Conservation (phyloP, 805 yeast genomes). For the Myxozyma nipponensis region DNA sequence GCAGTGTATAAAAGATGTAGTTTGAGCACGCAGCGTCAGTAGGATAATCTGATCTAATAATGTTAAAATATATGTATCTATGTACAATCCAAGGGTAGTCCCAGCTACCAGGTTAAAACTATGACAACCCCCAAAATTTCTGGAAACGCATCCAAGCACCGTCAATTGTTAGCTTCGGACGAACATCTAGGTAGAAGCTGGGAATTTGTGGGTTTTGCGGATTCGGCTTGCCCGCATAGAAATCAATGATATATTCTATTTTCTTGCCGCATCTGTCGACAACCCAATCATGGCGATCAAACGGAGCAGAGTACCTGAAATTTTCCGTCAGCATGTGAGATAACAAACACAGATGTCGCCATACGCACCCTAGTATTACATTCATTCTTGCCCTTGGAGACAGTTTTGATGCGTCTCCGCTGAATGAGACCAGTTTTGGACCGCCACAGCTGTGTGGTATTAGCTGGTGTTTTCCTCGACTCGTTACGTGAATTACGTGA, state of each 20-base stretch:
- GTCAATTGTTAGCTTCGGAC: conserved; percentile 82
- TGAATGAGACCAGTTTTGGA: conserved; percentile 74
- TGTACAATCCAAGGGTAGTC: not conserved
- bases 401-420: conserved; percentile 79
- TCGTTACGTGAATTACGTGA: not conserved
- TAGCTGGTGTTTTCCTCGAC: too few relatives aligned
- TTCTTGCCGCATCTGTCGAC: conserved; percentile 78
- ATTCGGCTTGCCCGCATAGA: conserved; percentile 61
- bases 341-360: not conserved
- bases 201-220: conserved; percentile 47
- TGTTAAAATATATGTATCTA: not conserved
- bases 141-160: conserved; percentile 69
- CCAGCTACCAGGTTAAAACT: not conserved
- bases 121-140: conserved; percentile 54
- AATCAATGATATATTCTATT: conserved; percentile 90
- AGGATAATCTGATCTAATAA: not conserved
- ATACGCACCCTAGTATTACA: conserved; percentile 50
- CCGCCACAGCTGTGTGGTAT: conserved; percentile 63
- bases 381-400: conserved; percentile 85
- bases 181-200: conserved; percentile 76
- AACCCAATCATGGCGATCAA: conserved; percentile 95
- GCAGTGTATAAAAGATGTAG: conserved; percentile 18
- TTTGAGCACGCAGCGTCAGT: not conserved
- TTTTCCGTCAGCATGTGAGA: too few relatives aligned
- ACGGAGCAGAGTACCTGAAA: conserved; percentile 58